These are phyloP conservation scores for Nephelium lappaceum DNA, from an alignment of 345 rosid species.

Conservation along the genomic window DNA sequence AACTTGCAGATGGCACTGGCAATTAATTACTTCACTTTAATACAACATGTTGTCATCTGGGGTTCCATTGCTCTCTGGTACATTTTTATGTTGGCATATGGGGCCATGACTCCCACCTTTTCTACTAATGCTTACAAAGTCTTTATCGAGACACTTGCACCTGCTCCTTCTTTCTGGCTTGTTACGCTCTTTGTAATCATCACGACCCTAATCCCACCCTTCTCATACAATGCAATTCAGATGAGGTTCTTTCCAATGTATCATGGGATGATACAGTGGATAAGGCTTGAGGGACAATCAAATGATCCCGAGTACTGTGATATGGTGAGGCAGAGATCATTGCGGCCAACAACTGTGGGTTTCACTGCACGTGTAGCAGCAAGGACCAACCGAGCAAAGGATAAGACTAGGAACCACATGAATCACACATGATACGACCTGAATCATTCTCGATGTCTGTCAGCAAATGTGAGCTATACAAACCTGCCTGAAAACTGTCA, in stretches of 20 bases:
- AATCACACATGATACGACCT: slow-evolving; percentile 17
- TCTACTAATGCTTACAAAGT: slow-evolving; percentile 63
- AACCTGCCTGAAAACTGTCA: not conserved
- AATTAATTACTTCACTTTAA: slow-evolving; percentile 73
- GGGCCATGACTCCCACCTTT: slow-evolving; percentile 43
- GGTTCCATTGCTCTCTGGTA: slow-evolving; percentile 72
- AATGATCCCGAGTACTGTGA: slow-evolving; percentile 71
- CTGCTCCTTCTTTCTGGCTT: slow-evolving; percentile 79
- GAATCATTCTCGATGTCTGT: not conserved
- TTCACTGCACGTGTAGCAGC: slow-evolving; percentile 67
- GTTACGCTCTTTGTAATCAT: slow-evolving; percentile 52
- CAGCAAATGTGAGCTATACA: slow-evolving; percentile 8
- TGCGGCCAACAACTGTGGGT: slow-evolving; percentile 75
- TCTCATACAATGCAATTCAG: slow-evolving; percentile 60
- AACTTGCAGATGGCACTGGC: slow-evolving; percentile 80
- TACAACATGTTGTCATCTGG: slow-evolving; percentile 76
- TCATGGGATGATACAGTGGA: slow-evolving; percentile 90
- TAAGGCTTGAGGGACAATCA: slow-evolving; percentile 65
- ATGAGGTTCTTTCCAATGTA: slow-evolving; percentile 92
- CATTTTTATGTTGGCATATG: slow-evolving; percentile 65
- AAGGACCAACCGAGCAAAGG: slow-evolving; percentile 1
- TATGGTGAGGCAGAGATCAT: slow-evolving; percentile 76
- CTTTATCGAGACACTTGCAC: slow-evolving; percentile 78
- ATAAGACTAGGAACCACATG: not conserved
- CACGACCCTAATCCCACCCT: slow-evolving; percentile 64